Evolutionary conservation across 257 asterid genomes (phyloP), one percentile per base, ranked within the genome.

Genomic region (Apocynum venetum): DNA sequence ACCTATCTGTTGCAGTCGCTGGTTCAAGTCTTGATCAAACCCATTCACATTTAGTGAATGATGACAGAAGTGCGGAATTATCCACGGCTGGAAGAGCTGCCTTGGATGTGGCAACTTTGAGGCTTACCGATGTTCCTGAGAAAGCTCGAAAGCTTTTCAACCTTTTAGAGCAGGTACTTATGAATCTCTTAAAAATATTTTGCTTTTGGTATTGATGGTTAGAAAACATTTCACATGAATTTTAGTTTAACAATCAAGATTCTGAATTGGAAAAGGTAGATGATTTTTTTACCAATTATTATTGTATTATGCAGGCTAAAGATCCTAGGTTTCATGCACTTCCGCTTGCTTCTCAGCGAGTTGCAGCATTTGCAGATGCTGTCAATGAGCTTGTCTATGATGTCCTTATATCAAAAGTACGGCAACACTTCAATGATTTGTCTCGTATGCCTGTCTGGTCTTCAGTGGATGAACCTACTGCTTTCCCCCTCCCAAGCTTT

Each of bases 251-350:
- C 76, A 19, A 46, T 40, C 6, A 56, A 60, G 66, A 38, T 66
- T 51, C 8, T 1, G 79, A 25, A 55, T 8, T 9, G 71, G 81
- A 57, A 8, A 48, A 55, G 19, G 5, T 20, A n/a, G 40, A 57
- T 17, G 52, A 6, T 4, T 46, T 46, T n/a, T 12, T 75, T 14
- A 75, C 83, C 31, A 38, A 8, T 8, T 57, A 51, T 57, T 36
- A 47, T 12, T 59, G 68, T 52, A 59, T 46, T 64, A 72, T 88
- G 90, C 97, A 93, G 98, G 89, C 98, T 35, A 96, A 96, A 86
- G 99, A 96, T 89, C 97, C 97, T 74, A 85, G 98, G 80, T 96
- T 96, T 83, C 99, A 93, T 63, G 97, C 99, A 76, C 98, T 93
- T 78, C 98, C 99, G 63, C 84, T 86, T 82, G 90, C 98, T 78